These are phyloP conservation scores for Pseudogymnoascus sp. DNA, from an alignment of 2,329 filamentous ascomycete species.

Conservation along the genomic window DNA sequence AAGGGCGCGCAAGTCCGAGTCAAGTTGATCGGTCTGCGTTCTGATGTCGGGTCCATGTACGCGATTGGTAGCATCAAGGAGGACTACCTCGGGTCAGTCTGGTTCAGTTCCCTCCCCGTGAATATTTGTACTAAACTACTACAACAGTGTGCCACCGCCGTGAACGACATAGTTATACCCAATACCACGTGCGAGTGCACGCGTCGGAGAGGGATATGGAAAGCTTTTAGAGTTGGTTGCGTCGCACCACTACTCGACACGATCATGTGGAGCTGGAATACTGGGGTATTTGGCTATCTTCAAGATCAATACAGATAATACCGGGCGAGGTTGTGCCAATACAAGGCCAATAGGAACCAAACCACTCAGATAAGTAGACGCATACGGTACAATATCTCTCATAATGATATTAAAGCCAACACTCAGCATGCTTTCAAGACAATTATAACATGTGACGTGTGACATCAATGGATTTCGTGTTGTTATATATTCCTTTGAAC, in stretches of 20 bases:
- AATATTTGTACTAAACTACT: neutral
- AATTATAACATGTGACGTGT: neutral
- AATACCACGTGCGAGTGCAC: conserved; percentile 5
- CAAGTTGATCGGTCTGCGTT: conserved; percentile 89
- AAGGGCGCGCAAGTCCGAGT: conserved; percentile 88
- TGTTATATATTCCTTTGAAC: neutral
- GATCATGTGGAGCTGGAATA: neutral
- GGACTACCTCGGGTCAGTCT: conserved; percentile 59
- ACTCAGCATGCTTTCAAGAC: neutral
- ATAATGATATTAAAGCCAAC: neutral
- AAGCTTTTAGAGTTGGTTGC: neutral
- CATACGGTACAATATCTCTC: conserved; percentile 2
- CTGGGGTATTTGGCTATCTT: neutral
- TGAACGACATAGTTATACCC: neutral
- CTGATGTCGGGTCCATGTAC: conserved; percentile 91
- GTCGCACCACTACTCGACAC: neutral
- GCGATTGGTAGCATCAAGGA: conserved; percentile 97
- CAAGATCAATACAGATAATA: conserved; percentile 1
- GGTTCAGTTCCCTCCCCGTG: neutral
- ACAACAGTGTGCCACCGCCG: conserved; percentile 8
- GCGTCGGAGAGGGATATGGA: neutral
- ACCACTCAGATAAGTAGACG: neutral
- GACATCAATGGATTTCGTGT: neutral
- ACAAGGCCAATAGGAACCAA: conserved; percentile 3
- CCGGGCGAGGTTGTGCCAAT: conserved; percentile 1